Evolutionary conservation across 257 asterid genomes (phyloP).

Genomic region (Solanum pennellii): DNA sequence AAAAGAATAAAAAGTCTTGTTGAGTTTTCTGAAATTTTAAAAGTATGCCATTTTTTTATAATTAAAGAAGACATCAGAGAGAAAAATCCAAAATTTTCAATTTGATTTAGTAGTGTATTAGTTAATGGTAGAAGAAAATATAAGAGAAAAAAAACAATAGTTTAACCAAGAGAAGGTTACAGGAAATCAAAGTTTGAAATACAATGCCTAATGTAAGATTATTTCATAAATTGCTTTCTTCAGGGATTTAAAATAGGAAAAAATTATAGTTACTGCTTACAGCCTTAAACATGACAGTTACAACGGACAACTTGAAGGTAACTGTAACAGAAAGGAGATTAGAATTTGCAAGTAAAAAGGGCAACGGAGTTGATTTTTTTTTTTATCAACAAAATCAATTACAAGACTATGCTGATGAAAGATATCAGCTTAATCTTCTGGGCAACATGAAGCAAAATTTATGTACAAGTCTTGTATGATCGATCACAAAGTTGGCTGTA

Average conservation of each 20-base stretch:
- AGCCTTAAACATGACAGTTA: background rate
- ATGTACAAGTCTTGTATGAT: slow-evolving; percentile 33
- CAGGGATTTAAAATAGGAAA: too few relatives aligned
- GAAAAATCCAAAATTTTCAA: background rate
- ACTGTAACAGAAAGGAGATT: background rate
- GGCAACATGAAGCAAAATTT: slow-evolving; percentile 6
- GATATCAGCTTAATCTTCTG: slow-evolving; percentile 8
- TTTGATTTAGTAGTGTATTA: background rate
- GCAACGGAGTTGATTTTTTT: background rate
- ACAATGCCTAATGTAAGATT: background rate
- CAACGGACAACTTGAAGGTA: background rate
- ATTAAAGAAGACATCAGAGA: background rate
- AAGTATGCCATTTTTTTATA: background rate
- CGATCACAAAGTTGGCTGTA: slow-evolving; percentile 41
- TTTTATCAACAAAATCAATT: slow-evolving; percentile 14
- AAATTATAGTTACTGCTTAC: background rate
- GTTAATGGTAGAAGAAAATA: background rate
- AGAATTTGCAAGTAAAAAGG: background rate
- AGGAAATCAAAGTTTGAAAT: background rate
- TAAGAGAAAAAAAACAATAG: background rate
- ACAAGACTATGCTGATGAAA: slow-evolving; percentile 1
- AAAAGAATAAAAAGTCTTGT: background rate
- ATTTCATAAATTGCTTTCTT: too few relatives aligned
- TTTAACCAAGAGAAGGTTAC: background rate
- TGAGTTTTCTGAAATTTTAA: background rate